These are phyloP conservation scores for Cetradonia linearis DNA, from an alignment of 495 filamentous ascomycete genomes.

Conservation along the genomic window DNA sequence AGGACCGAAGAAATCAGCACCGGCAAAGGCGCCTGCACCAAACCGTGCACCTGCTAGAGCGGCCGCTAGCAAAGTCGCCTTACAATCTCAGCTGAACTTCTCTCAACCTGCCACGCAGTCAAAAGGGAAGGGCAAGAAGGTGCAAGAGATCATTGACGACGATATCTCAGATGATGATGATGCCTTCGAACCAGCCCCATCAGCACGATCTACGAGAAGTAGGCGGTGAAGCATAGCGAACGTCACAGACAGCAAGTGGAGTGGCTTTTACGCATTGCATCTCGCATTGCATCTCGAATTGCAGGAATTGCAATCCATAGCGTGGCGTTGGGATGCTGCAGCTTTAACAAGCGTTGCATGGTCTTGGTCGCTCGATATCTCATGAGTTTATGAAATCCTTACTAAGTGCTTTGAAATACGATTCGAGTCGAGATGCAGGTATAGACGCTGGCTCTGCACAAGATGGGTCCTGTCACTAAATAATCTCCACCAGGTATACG, in stretches of 20 bases:
- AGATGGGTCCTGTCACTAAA: no score
- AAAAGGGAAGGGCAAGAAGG: conserved; percentile 36
- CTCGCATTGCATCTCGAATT: neutral
- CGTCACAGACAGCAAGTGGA: neutral
- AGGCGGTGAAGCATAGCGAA: conserved; percentile 13
- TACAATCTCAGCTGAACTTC: conserved; percentile 70
- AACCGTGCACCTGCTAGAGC: conserved; percentile 34
- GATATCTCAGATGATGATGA: conserved; percentile 67
- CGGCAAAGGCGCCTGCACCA: conserved; percentile 30
- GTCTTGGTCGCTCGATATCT: neutral
- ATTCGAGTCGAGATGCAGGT: neutral
- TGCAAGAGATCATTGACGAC: conserved; percentile 46
- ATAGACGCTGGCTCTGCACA: no score
- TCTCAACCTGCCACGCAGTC: conserved; percentile 43
- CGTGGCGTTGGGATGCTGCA: neutral
- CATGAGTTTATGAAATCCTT: neutral
- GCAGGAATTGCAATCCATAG: conserved; percentile 1
- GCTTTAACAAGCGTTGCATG: neutral
- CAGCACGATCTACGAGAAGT: conserved; percentile 22
- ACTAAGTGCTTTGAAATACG: neutral
- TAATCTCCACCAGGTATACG: no score
- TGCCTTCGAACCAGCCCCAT: conserved; percentile 59
- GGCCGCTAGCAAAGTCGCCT: conserved; percentile 29
- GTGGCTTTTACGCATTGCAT: neutral
- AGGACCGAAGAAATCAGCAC: conserved; percentile 31